Evolutionary conservation across 805 yeast genomes (phyloP), one percentile per base, ranked within the genome.

Genomic region (Millerozyma acaciae): DNA sequence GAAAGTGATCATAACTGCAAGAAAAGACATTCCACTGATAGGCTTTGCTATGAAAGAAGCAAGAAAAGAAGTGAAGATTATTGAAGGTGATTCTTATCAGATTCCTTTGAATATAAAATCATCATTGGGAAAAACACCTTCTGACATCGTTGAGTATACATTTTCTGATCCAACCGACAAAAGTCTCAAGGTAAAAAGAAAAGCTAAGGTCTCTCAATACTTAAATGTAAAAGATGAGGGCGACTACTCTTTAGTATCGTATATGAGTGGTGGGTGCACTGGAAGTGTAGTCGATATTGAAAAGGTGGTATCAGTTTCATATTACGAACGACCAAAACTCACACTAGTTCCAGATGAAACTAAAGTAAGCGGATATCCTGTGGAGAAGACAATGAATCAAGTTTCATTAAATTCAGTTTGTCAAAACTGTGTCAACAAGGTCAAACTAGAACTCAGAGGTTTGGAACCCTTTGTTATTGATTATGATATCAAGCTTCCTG

Each of bases 381-480:
- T n/a, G n/a, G n/a, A n/a, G n/a, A 45, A 15, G 10, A 6, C 13
- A 25, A n/a, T 15, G 10, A 9, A 25, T 16, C 28, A 25, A 25
- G 37, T 44, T 7, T n/a, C n/a, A n/a, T n/a, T n/a, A n/a, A n/a
- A 39, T 2, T 45, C 68, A 5, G 48, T 60, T 3, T 66, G 73
- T 34, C 64, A 60, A 31, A 44, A 49, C 18, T 53, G 61, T 20
- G 33, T 36, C 2, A 50, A 55, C 21, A 43, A 45, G 13, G 45
- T 62, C 7, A 45, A 42, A 6, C 35, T 84, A 21, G 51, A 67
- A 2, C 53, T 83, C 21, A 59, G 58, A 24, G 90, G 87, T 1
- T 56, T 73, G 5, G 67, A 79, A 1, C 89, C 90, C 16, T 86
- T 86, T 43, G 57, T 73, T n/a, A 60, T 88, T 16, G 77, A 75